Conservation (phyloP, 768 basidiomycete species). For the Suillus americanus region DNA sequence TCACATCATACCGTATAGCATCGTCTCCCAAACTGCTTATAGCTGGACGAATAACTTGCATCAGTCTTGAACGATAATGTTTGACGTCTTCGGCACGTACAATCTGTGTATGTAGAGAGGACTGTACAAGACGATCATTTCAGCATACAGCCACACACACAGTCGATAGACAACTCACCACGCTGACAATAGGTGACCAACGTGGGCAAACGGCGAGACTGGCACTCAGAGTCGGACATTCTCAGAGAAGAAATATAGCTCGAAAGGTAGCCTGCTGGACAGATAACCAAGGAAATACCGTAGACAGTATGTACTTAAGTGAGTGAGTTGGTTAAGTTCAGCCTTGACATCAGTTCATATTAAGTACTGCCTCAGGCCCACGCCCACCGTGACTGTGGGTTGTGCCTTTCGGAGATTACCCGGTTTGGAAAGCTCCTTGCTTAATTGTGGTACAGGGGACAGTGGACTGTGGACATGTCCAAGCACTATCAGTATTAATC, state of each 20-base stretch:
- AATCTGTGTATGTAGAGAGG: constrained; percentile 57
- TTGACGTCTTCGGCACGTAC: constrained; percentile 36
- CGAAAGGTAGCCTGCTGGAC: constrained; percentile 2
- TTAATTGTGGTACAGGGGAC: neutral
- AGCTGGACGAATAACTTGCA: constrained; percentile 37
- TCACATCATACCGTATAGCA: constrained; percentile 55
- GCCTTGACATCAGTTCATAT: neutral
- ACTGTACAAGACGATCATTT: constrained; percentile 39
- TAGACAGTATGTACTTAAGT: neutral
- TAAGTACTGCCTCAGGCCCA: neutral
- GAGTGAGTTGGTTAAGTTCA: neutral
- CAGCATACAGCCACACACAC: constrained; percentile 6
- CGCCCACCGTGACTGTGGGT: neutral
- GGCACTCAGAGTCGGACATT: constrained; percentile 34
- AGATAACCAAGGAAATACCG: neutral
- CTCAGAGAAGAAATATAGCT: constrained; percentile 22
- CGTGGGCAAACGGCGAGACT: constrained; percentile 50
- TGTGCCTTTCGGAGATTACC: neutral
- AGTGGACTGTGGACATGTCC: neutral
- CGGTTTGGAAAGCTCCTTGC: neutral
- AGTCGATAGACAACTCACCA: constrained; percentile 42
- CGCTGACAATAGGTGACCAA: constrained; percentile 73
- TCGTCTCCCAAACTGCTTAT: constrained; percentile 62
- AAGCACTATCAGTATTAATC: neutral
- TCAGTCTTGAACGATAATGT: neutral